Percentiles rank a stretch among this genome's conserved stretches.
phyloP scores from a whole-genome alignment of 345 rosid genomes.

The Citrus maxima region DNA sequence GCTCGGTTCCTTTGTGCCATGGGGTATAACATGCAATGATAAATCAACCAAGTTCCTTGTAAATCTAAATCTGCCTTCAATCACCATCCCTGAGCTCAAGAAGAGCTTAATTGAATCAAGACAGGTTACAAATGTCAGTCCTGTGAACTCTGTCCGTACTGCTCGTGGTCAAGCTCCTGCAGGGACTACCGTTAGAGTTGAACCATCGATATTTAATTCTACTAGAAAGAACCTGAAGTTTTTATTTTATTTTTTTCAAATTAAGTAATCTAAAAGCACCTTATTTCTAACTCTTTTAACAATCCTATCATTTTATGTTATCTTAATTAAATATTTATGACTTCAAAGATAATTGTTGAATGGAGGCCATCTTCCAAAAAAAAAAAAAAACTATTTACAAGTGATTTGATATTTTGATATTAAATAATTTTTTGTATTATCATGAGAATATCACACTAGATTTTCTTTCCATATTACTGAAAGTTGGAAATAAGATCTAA shows the following conservation, averaged over 20 bases:
- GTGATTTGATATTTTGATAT: too few species aligned
- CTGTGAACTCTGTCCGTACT: slow-evolving; percentile 37
- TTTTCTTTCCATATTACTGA: too few species aligned
- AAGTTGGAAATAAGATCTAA: too few species aligned
- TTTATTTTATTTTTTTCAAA: not conserved
- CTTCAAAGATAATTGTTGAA: too few species aligned
- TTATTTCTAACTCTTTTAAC: too few species aligned
- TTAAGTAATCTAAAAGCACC: too few species aligned
- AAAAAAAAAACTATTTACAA: too few species aligned
- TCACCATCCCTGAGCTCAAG: slow-evolving; percentile 46
- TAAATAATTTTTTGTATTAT: too few species aligned
- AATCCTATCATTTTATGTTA: too few species aligned
- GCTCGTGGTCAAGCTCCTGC: slow-evolving; percentile 44
- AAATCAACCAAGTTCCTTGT: slow-evolving; percentile 36
- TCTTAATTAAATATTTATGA: too few species aligned
- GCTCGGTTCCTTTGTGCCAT: slow-evolving; percentile 48
- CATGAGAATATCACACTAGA: too few species aligned
- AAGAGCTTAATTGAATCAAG: slow-evolving; percentile 40
- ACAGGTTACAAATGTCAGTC: slow-evolving; percentile 66
- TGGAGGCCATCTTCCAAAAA: too few species aligned
- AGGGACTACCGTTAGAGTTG: slow-evolving; percentile 41
- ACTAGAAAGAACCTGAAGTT: slow-evolving; percentile 36
- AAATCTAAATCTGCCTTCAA: slow-evolving; percentile 63
- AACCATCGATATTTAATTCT: slow-evolving; percentile 54
- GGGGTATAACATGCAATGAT: slow-evolving; percentile 54